Base-by-base conservation (phyloP, 176 grass and related monocot genomes). In the Carex littledalei region DNA sequence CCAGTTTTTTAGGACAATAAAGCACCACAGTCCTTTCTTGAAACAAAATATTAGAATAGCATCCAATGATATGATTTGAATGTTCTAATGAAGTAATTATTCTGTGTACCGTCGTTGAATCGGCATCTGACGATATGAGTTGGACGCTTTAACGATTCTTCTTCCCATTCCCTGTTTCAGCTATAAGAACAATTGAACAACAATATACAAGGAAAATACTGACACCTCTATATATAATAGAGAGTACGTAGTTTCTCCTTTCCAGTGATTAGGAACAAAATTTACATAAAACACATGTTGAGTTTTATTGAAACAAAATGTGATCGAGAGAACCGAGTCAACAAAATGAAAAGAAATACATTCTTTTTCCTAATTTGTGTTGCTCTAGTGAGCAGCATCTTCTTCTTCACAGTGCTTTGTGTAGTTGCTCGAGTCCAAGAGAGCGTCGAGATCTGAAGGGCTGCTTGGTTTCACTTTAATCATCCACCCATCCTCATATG, bases 401-500 rank as follows among this genome's bases (percentile, higher is more conserved):
- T 99, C 97, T 87, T 99, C 97, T 88, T 96, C 91, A 54, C 97
- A 99, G 71, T 87, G 86, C 86, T 92, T 96, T 64, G 90, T 94
- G 91, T 99, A 99, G 55, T 88, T 90, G 86, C 83, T 85, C 0
- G 91, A 73, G 63, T 90, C 97, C 31, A 99, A 83, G 26, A 96
- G 90, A 9, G 67, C 55, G 81, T 91, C 81, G 14, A 92, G 53
- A 83, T 95, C 96, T 6, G 93, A 67, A 0, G 91, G 90, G 85
- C 34, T 89, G 70, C 93, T 91, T 24, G 97, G 97, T 82, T 92
- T 90, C 73, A 99, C 87, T 89, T 99, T 99, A 86, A 99, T 99
- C 88, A 99, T 99, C 97, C 97, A 96, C 43, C 97, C 93, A 0
- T 99, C 88, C 54, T 92, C 97, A 56, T 96, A 96, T 5, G 97